Percentiles rank a stretch among this genome's conserved stretches.
Conservation (phyloP, 352 stramenopile genomes). For the Pythium graminicola region DNA sequence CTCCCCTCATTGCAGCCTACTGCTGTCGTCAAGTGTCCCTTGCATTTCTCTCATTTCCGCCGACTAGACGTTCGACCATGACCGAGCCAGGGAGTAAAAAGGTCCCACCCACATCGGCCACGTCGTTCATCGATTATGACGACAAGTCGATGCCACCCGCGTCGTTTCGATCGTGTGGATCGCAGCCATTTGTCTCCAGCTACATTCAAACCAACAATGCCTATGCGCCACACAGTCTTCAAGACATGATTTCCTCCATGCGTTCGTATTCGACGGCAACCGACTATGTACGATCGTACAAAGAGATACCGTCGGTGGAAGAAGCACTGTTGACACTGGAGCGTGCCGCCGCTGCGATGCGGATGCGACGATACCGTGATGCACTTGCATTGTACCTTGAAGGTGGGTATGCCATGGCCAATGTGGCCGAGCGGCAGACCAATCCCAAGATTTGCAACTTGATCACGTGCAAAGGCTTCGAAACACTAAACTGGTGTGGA, state of each 20-base stretch:
- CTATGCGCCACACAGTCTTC: slow-evolving; percentile 53
- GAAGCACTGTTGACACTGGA: slow-evolving; percentile 72
- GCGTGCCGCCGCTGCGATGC: slow-evolving; percentile 50
- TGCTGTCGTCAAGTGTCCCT: neutral
- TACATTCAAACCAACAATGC: slow-evolving; percentile 60
- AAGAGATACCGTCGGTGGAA: slow-evolving; percentile 66
- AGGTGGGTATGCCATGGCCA: slow-evolving; percentile 78
- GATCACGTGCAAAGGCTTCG: slow-evolving; percentile 78
- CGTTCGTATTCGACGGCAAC: slow-evolving; percentile 70
- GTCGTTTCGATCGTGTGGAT: slow-evolving; percentile 69
- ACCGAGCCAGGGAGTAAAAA: neutral
- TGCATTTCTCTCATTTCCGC: neutral
- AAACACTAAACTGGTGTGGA: slow-evolving; percentile 83
- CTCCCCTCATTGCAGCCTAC: neutral
- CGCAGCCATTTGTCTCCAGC: slow-evolving; percentile 67
- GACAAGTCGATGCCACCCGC: slow-evolving; percentile 48
- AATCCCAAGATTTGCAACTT: slow-evolving; percentile 84
- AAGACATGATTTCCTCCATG: slow-evolving; percentile 74
- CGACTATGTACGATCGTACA: slow-evolving; percentile 68
- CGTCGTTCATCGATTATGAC: slow-evolving; percentile 57
- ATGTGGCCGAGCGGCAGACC: slow-evolving; percentile 67
- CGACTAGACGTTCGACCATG: slow-evolving; percentile 2
- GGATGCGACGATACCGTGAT: slow-evolving; percentile 61
- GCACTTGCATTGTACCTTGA: slow-evolving; percentile 80
- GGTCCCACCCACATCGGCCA: slow-evolving; percentile 20